These are phyloP conservation scores for Claviceps africana DNA, from an alignment of 2,329 filamentous ascomycete genomes.

Conservation along the genomic window DNA sequence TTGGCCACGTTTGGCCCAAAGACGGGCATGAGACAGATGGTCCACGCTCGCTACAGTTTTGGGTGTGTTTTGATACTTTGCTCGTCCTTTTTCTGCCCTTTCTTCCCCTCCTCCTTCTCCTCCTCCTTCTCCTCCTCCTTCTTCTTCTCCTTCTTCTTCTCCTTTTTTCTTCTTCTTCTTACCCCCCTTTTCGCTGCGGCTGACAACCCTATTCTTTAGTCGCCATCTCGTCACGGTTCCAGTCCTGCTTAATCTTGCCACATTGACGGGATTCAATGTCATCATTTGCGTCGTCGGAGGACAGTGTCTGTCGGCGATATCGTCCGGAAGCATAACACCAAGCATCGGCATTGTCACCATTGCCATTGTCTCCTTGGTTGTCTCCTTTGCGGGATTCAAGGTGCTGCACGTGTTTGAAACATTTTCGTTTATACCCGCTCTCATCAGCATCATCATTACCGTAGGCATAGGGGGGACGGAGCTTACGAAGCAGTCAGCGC, in stretches of 20 bases:
- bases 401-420: slow-evolving; percentile 44
- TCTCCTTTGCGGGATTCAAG: slow-evolving; percentile 48
- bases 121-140: neutral
- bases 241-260: slow-evolving; percentile 48
- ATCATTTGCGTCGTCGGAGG: slow-evolving; percentile 48
- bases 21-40: slow-evolving; percentile 52
- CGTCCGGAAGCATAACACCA: slow-evolving; percentile 32
- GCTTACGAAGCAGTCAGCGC: slow-evolving; percentile 32
- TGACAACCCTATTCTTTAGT: slow-evolving; percentile 12
- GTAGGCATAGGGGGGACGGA: slow-evolving; percentile 37
- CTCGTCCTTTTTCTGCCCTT: neutral
- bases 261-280: slow-evolving; percentile 48
- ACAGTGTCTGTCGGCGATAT: slow-evolving; percentile 41
- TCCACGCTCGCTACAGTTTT: slow-evolving; percentile 50
- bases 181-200: neutral
- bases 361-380: slow-evolving; percentile 38
- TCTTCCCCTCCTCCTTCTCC: neutral
- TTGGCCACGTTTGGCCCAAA: slow-evolving; percentile 44
- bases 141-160: neutral
- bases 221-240: slow-evolving; percentile 45
- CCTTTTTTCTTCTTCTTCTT: neutral
- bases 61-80: slow-evolving; percentile 23
- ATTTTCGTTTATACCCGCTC: slow-evolving; percentile 41
- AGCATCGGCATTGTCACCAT: slow-evolving; percentile 48
- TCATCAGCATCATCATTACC: slow-evolving; percentile 40